phyloP scores from a whole-genome alignment of 805 yeast genomes.

The Spathaspora girioi region DNA sequence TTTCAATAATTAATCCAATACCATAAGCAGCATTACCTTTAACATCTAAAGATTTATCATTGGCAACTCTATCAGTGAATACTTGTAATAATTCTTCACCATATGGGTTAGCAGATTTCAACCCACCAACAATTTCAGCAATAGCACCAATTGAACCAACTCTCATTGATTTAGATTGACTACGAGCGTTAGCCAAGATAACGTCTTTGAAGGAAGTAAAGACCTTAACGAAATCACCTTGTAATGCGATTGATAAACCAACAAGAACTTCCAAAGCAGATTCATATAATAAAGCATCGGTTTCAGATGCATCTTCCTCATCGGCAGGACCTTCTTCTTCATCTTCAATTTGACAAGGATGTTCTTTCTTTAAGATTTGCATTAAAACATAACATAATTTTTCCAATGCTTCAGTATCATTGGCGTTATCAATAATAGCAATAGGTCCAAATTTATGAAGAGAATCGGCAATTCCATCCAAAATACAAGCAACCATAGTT shows the following conservation, averaged over 20 bases:
- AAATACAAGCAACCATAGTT: slow-evolving; percentile 71
- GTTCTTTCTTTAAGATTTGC: slow-evolving; percentile 75
- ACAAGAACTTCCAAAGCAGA: slow-evolving; percentile 83
- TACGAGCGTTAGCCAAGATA: slow-evolving; percentile 52
- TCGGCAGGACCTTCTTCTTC: slow-evolving; percentile 67
- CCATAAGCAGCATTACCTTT: slow-evolving; percentile 96
- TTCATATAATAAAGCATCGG: slow-evolving; percentile 70
- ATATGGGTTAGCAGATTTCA: slow-evolving; percentile 65
- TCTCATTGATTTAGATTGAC: slow-evolving; percentile 68
- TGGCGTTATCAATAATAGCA: slow-evolving; percentile 59
- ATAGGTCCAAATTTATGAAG: slow-evolving; percentile 69
- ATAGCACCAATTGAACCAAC: slow-evolving; percentile 82
- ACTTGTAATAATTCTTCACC: slow-evolving; percentile 66
- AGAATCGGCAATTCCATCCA: slow-evolving; percentile 71
- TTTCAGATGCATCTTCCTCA: slow-evolving; percentile 45
- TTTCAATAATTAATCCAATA: slow-evolving; percentile 70
- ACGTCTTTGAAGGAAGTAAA: slow-evolving; percentile 69
- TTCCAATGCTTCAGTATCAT: slow-evolving; percentile 53
- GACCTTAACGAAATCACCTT: slow-evolving; percentile 69
- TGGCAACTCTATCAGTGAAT: slow-evolving; percentile 64
- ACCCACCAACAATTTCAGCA: slow-evolving; percentile 81
- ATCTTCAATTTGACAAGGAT: slow-evolving; percentile 71
- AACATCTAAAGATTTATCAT: slow-evolving; percentile 79
- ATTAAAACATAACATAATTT: slow-evolving; percentile 66
- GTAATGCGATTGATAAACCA: slow-evolving; percentile 71